Base-by-base conservation (phyloP, 75 land plant genomes). In the Ceratopteris richardii region DNA sequence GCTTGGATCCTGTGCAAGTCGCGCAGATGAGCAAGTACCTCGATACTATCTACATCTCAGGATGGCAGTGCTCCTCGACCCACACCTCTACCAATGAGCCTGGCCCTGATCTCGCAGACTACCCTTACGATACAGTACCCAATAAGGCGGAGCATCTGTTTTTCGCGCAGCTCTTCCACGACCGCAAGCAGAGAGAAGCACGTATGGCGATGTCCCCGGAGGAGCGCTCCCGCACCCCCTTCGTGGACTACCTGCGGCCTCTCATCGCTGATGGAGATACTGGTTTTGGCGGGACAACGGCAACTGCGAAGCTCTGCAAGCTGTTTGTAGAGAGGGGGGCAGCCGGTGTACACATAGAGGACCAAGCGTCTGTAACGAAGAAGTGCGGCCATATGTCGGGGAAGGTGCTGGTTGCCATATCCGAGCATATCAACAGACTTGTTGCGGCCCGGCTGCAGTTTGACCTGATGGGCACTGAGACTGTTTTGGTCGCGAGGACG, bases 361-460 rank as follows among this genome's bases (percentile, higher is more conserved):
- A 83, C 56, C 86, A 83, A 56, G 69, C 80, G 0, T 80, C 86
- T 0, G 68, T 76, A 23, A 83, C 86, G 2, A 83, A 83, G 66
- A 83, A 83, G 31, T 83, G 86, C 48, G 96, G 96, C 1, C 96
- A 90, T 73, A 90, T 90, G 96, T 91, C 93, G 11, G 96, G 96
- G 7, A 90, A 90, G 46, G 96, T 90, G 60, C 77, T 90, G 40
- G 96, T 90, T 29, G 31, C 87, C 0, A 68, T 77, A 12, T 59
- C 62, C 25, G 96, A 90, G 59, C 96, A 90, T 57, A 77, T 87
- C 63, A 90, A 83, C 53, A 50, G 96, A 14, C 80, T 90, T 18
- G 85, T 86, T 0, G 96, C 96, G 17, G 87, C 82, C 0, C 53
- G 96, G 46, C 61, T 87, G 58, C 96, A 90, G 75, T 80, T 87